These are phyloP conservation scores for Annona cherimola DNA, from an alignment of 164 flowering plant species.

Conservation along the genomic window DNA sequence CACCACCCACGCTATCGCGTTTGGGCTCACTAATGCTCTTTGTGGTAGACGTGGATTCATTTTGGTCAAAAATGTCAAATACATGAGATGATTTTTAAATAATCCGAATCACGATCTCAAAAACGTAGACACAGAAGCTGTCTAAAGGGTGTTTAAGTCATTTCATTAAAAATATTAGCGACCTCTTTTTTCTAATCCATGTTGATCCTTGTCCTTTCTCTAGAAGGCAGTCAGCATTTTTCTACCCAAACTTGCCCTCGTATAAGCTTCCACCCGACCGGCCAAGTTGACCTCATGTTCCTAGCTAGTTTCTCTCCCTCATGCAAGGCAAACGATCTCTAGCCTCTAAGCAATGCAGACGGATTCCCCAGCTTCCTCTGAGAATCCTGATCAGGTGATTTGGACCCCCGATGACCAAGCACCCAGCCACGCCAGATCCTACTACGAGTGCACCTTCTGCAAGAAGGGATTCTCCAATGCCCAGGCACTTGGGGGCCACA, in stretches of 20 bases:
- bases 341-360: slow-evolving; percentile 5
- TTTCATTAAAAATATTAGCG: too few relatives aligned
- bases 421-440: slow-evolving; percentile 15
- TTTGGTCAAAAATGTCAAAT: too few relatives aligned
- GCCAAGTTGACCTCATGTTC: slow-evolving; percentile 4
- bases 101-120: too few relatives aligned
- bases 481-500: slow-evolving; percentile 47
- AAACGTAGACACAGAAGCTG: too few relatives aligned
- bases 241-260: neutral
- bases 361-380: slow-evolving; percentile 5
- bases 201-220: neutral
- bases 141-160: too few relatives aligned
- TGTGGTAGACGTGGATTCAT: too few relatives aligned
- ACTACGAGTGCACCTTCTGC: slow-evolving; percentile 37
- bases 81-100: too few relatives aligned
- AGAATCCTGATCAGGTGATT: neutral
- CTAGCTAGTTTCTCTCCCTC: neutral
- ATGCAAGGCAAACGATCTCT: neutral
- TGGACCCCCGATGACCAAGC: neutral
- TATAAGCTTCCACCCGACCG: neutral
- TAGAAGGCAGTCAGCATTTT: neutral
- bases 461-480: slow-evolving; percentile 35
- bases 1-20: too few relatives aligned
- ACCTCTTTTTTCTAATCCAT: too few relatives aligned
- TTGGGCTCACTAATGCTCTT: too few relatives aligned